Conservation (phyloP, 2,329 filamentous ascomycete genomes). For the Shiraia bambusicola region DNA sequence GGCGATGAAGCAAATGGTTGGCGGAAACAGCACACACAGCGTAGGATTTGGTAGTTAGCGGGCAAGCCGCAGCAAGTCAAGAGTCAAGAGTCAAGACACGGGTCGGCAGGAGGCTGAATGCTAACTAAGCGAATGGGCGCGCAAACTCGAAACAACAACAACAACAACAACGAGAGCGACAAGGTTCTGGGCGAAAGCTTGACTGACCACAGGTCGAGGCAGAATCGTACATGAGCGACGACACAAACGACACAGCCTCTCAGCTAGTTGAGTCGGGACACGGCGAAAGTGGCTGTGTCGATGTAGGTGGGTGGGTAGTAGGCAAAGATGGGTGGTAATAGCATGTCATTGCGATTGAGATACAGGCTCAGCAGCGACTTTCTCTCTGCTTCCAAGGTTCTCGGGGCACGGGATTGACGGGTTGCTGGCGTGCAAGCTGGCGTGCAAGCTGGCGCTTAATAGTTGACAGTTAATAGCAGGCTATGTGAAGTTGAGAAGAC, state of each 20-base stretch:
- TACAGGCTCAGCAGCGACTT: constrained; percentile 6
- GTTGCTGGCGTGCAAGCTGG: constrained; percentile 6
- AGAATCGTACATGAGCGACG: constrained; percentile 38
- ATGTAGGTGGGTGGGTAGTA: too few species aligned
- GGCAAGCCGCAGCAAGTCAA: constrained; percentile 35
- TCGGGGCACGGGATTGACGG: constrained; percentile 11
- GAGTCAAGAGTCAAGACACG: constrained; percentile 24
- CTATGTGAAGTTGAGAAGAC: constrained; percentile 31
- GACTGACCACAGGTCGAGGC: constrained; percentile 33
- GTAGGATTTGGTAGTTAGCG: constrained; percentile 23
- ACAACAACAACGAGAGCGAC: constrained; percentile 32
- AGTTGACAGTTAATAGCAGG: constrained; percentile 21
- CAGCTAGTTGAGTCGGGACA: constrained; percentile 24
- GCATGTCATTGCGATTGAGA: too few species aligned
- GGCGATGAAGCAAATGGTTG: constrained; percentile 20
- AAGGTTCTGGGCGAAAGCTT: constrained; percentile 34
- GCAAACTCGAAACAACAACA: constrained; percentile 19
- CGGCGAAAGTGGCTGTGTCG: constrained; percentile 32
- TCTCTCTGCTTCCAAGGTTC: constrained; percentile 1
- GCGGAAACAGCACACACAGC: constrained; percentile 25
- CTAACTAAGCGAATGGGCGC: constrained; percentile 34
- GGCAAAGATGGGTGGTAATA: too few species aligned
- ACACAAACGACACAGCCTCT: constrained; percentile 40
- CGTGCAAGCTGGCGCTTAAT: constrained; percentile 35
- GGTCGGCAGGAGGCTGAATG: constrained; percentile 28